Evolutionary conservation across 352 stramenopile species (phyloP).

Genomic region (Phytophthora litchii): DNA sequence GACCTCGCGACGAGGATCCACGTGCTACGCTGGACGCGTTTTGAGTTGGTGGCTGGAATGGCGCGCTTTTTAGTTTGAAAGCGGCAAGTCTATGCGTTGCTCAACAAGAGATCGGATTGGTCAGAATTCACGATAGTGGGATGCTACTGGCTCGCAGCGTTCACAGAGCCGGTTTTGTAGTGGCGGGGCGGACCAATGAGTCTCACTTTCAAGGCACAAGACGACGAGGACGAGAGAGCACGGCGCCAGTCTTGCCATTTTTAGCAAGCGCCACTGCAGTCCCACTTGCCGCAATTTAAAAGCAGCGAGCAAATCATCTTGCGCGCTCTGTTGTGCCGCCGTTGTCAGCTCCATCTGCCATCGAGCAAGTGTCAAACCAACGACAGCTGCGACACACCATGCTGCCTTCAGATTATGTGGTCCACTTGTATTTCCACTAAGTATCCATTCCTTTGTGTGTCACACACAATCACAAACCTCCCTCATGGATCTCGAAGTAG

Average conservation of each 20-base stretch:
- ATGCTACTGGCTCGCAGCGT: slow-evolving; percentile 1
- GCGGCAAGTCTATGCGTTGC: not conserved
- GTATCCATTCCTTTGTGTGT: too few relatives aligned
- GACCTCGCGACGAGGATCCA: slow-evolving; percentile 19
- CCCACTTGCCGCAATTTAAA: not conserved
- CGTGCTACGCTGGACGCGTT: slow-evolving; percentile 12
- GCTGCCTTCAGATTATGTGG: too few relatives aligned
- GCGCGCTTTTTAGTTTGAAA: slow-evolving; percentile 29
- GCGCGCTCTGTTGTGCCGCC: not conserved
- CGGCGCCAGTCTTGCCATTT: slow-evolving; percentile 4
- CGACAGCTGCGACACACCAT: too few relatives aligned
- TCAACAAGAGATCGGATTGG: slow-evolving; percentile 20
- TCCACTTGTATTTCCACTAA: too few relatives aligned
- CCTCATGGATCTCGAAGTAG: slow-evolving; percentile 59
- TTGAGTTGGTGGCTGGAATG: slow-evolving; percentile 32
- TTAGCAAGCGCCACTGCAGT: slow-evolving; percentile 10
- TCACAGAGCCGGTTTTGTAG: slow-evolving; percentile 23
- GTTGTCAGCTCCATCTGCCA: too few relatives aligned
- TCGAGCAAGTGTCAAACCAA: too few relatives aligned
- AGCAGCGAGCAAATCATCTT: slow-evolving; percentile 21
- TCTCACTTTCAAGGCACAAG: slow-evolving; percentile 8
- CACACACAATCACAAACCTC: slow-evolving; percentile 1
- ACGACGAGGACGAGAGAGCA: slow-evolving; percentile 5
- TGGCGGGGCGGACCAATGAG: slow-evolving; percentile 19
- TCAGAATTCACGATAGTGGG: slow-evolving; percentile 25